Evolutionary conservation across 345 rosid genomes (phyloP), one percentile per base, ranked within the genome.

Genomic region (Bruguiera gymnorhiza): DNA sequence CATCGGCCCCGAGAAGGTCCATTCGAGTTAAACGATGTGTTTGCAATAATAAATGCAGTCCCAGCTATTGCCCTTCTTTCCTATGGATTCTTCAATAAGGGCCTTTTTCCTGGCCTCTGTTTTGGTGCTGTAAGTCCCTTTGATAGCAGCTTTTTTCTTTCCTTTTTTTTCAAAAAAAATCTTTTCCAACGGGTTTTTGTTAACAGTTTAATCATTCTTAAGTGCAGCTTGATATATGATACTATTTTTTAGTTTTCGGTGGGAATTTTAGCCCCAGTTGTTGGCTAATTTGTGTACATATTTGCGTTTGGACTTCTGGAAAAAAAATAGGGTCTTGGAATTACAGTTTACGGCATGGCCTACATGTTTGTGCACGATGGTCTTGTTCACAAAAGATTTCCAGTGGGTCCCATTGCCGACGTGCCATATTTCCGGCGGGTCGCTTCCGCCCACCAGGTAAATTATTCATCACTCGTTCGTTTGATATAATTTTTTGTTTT

Each of bases 301-400:
- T 30, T 16, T 4, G 37, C 26, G 21, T 21, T 68, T 69, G 9
- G 37, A 30, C 59, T 32, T 69, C 18, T 18, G 51, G 61, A 16
- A 7, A 9, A 34, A 34, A 19, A 34, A 1, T 73, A 86, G 93
- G 93, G 93, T 3, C 73, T 88, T 4, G 93, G 93, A 26, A 84
- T 84, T 53, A 88, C 93, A 2, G 78, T 85, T 51, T 88, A 84
- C 67, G 90, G 93, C 2, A 88, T 88, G 72, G 93, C 93, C 67
- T 88, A 88, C 78, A 86, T 88, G 93, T 83, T 88, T 32, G 86
- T 88, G 51, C 93, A 88, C 29, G 93, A 86, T 24, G 93, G 93
- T 1, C 82, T 88, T 20, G 93, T 88, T 32, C 93, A 88, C 76
- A 84, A 86, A 69, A 81, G 93, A 75, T 88, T 88, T 68, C 86